Base-by-base conservation (phyloP, 257 asterid genomes). In the Solanum medicagineum region DNA sequence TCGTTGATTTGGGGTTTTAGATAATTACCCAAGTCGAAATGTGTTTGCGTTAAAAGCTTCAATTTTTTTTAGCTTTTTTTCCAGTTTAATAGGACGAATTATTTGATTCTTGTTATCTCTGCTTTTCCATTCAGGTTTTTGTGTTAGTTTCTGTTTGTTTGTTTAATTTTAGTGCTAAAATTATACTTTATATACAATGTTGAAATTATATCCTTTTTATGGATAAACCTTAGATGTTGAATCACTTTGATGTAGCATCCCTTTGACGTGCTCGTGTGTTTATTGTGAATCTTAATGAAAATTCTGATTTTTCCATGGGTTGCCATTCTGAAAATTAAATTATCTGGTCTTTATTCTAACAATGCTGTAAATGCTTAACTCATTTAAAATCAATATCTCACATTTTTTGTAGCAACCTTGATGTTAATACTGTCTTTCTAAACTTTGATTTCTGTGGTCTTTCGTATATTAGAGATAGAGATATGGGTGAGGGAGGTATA, bases 401-500 rank as follows among this genome's bases (percentile, higher is more conserved):
- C 36, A 17, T 32, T 65, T 65, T 63, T 63, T 12, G 26, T 69
- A 36, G 24, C 1, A 8, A 32, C 4, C 8, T 68, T 10, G 1
- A 68, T 68, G 6, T 65, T 65, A 17, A 0, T 26, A 5, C 44
- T 75, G 15, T 13, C n/a, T 22, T 24, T 29, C 44, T 75, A 47
- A 22, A 22, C 15, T 13, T 47, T 8, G 22, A 22, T 49, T 74
- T 22, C 1, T 22, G 59, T 6, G 10, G 0, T 51, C 1, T 70
- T 42, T 16, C 55, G 19, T 44, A 40, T 40, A 19, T 17, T 29
- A 77, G 63, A 69, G 0, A 22, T 69, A 40, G 79, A 77, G 63
- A 14, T n/a, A 77, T 77, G 83, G 91, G 60, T 1, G 85, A 85
- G 83, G 89, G 87, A 17, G 73, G 75, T 54, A 85, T 70, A 6